Base-by-base conservation (phyloP, 371 early-diverging fungal genomes). In the Mortierella sp. region DNA sequence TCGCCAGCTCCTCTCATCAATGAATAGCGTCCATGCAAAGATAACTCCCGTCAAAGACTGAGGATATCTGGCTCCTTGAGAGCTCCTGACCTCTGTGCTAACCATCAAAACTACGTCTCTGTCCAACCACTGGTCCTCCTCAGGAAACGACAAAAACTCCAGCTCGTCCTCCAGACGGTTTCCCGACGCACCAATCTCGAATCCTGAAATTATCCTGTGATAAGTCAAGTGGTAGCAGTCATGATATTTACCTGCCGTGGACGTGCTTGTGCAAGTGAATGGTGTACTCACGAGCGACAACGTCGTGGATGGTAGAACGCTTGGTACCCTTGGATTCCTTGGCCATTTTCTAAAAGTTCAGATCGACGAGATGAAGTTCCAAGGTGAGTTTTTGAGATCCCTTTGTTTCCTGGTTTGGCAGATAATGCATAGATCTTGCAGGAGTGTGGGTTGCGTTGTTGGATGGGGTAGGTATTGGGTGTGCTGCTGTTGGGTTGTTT, bases 181-280 rank as follows among this genome's bases (percentile, higher is more conserved):
- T 46, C 14, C 4, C 48, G 48, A 46, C 5, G 41, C 41, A 41
- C 41, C 41, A 41, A 41, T 41, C n/a, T 72, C 18, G 14, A 72
- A 6, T 18, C 63, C 46, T 46, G 60, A 58, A 38, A 48, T 6
- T 24, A 29, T 18, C 6, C 63, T 12, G 63, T 8, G 18, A 32
- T 4, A 35, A n/a, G 6, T 18, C 51, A 10, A 41, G 18, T 24
- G 5, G 46, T 18, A 6, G 46, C 16, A 6, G 27, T 75, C 27
- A 6, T 35, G 60, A 21, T 75, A 73, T 79, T 83, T 90, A 93
- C 93, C 88, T 89, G 83, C 94, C 94, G 88, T 92, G 91, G 88
- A 97, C 95, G 84, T 91, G 93, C 93, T 97, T 97, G 96, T 97
- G 97, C 88, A 98, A 88, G 94, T 98, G 97, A 90, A 98, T 96